Evolutionary conservation across 1,139 yeast species (phyloP).

Genomic region (Magnusiomyces sp.): DNA sequence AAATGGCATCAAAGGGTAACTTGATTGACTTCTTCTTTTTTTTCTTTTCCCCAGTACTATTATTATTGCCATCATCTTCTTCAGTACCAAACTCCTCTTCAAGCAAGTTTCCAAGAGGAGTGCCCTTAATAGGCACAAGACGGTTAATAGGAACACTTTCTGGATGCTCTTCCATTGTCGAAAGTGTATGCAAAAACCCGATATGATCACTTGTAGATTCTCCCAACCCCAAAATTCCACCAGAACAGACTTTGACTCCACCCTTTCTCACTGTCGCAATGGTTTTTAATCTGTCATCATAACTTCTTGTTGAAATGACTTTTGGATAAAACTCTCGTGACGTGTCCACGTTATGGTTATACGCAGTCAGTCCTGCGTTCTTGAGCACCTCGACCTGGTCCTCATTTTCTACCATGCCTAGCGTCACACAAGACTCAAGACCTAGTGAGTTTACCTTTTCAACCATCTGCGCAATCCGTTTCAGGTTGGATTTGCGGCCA

Average conservation of each 20-base stretch:
- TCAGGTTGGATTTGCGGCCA: slow-evolving; percentile 63
- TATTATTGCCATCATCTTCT: slow-evolving; percentile 29
- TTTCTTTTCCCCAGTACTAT: slow-evolving; percentile 26
- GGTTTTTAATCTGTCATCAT: slow-evolving; percentile 62
- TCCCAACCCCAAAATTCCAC: slow-evolving; percentile 74
- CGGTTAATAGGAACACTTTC: slow-evolving; percentile 77
- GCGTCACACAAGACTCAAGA: slow-evolving; percentile 71
- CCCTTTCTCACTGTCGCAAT: slow-evolving; percentile 55
- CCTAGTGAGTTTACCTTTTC: slow-evolving; percentile 54
- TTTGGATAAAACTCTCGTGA: slow-evolving; percentile 69
- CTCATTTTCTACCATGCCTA: slow-evolving; percentile 58
- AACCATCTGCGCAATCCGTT: slow-evolving; percentile 59
- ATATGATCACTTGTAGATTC: slow-evolving; percentile 66
- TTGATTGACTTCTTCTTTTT: slow-evolving; percentile 25
- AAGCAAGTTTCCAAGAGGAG: slow-evolving; percentile 48
- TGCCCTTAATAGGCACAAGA: slow-evolving; percentile 70
- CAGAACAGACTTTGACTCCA: slow-evolving; percentile 67
- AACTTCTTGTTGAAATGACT: slow-evolving; percentile 59
- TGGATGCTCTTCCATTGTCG: slow-evolving; percentile 63
- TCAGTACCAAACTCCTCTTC: no score
- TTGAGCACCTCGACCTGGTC: slow-evolving; percentile 52
- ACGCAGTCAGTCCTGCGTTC: slow-evolving; percentile 70
- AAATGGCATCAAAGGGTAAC: slow-evolving; percentile 50
- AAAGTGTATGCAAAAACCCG: slow-evolving; percentile 56
- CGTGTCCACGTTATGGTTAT: slow-evolving; percentile 74